Evolutionary conservation across 768 basidiomycete species (phyloP).

Genomic region (Guyanaporus albipodus): DNA sequence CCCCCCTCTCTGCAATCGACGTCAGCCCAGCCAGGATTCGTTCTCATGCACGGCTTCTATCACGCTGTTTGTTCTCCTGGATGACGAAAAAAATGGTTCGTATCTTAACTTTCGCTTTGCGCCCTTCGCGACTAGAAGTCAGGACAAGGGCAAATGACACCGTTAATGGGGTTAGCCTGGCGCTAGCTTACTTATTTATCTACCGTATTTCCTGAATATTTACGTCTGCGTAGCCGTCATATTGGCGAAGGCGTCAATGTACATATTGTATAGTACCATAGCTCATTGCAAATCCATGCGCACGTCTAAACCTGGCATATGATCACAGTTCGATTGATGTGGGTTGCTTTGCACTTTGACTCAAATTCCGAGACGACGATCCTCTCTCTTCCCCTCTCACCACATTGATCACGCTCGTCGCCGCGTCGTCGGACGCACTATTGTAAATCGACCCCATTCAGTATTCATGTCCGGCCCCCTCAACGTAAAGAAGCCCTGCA

Average conservation of each 20-base stretch:
- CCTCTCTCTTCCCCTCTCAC: conserved; percentile 13
- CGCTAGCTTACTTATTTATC: conserved; percentile 23
- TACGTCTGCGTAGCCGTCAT: conserved; percentile 2
- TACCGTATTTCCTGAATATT: conserved; percentile 20
- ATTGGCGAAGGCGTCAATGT: conserved; percentile 13
- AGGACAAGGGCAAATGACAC: not conserved
- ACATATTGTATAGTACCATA: conserved; percentile 14
- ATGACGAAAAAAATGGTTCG: conserved; percentile 8
- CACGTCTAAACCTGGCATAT: not conserved
- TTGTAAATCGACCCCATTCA: too few relatives aligned
- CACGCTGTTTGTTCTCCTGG: not conserved
- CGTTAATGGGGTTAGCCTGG: conserved; percentile 15
- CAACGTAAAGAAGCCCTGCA: too few relatives aligned
- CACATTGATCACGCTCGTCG: conserved; percentile 17
- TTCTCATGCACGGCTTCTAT: conserved; percentile 4
- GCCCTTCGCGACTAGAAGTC: conserved; percentile 9
- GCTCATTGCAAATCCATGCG: conserved; percentile 1
- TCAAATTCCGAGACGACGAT: too few relatives aligned
- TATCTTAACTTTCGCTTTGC: conserved; percentile 12
- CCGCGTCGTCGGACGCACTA: too few relatives aligned
- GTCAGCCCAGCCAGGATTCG: conserved; percentile 6
- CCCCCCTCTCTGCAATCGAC: conserved; percentile 5
- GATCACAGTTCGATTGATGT: not conserved
- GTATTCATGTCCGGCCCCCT: conserved; percentile 28
- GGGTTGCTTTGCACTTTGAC: too few relatives aligned